phyloP scores from a whole-genome alignment of 805 yeast genomes.

The Pichia nanzhaoensis region DNA sequence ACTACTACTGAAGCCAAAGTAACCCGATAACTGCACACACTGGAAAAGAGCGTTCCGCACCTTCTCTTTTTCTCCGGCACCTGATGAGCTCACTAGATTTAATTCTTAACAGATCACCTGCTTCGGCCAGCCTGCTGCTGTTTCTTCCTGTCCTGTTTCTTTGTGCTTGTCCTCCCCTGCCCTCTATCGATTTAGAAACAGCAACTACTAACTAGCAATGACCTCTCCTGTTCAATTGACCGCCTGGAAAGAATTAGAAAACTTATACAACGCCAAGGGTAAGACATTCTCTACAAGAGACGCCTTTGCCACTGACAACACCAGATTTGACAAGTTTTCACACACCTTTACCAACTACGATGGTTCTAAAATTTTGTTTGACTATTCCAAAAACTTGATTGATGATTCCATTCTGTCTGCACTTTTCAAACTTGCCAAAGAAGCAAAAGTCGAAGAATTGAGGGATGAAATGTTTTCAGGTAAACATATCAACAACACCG shows the following conservation, averaged over 20 bases:
- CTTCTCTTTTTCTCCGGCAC: neutral
- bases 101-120: too few relatives aligned
- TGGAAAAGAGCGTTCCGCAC: neutral
- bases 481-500: conserved; percentile 91
- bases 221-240: conserved; percentile 51
- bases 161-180: too few relatives aligned
- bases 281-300: conserved; percentile 66
- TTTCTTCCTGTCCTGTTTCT: too few relatives aligned
- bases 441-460: conserved; percentile 79
- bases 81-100: neutral
- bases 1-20: too few relatives aligned
- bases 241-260: conserved; percentile 77
- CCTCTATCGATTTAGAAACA: too few relatives aligned
- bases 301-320: conserved; percentile 68
- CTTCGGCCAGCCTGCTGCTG: too few relatives aligned
- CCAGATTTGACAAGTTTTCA: conserved; percentile 71
- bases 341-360: conserved; percentile 78
- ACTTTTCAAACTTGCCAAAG: conserved; percentile 76
- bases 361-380: conserved; percentile 84
- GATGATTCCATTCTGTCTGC: conserved; percentile 71
- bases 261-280: conserved; percentile 62
- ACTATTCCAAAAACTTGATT: conserved; percentile 90
- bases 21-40: neutral
- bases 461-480: conserved; percentile 92
- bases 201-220: conserved; percentile 14